Evolutionary conservation across 1,139 yeast species (phyloP).

Genomic region (Yamadazyma diddensiae): DNA sequence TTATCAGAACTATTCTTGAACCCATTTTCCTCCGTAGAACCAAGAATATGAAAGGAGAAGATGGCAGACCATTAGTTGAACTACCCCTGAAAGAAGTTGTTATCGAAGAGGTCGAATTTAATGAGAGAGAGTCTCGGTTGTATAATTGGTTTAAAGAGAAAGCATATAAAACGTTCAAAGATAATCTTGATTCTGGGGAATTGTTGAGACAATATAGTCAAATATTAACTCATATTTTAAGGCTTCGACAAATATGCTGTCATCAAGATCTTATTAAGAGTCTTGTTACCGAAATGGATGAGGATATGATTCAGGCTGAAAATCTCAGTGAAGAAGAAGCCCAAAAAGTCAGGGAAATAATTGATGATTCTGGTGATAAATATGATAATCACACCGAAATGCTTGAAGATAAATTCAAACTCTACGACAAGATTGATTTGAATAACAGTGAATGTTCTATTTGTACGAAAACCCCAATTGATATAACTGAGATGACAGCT

Average conservation of each 20-base stretch:
- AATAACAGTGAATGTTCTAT: conserved; percentile 76
- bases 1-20: conserved; percentile 79
- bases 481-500: conserved; percentile 52
- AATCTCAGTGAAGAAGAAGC: conserved; percentile 18
- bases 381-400: conserved; percentile 33
- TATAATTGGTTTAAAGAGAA: conserved; percentile 69
- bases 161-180: conserved; percentile 66
- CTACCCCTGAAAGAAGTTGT: conserved; percentile 75
- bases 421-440: conserved; percentile 22
- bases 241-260: conserved; percentile 87
- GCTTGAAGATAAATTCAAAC: conserved; percentile 25
- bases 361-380: conserved; percentile 23
- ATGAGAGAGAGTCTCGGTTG: conserved; percentile 60
- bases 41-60: conserved; percentile 71
- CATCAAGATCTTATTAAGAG: conserved; percentile 65
- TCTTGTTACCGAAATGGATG: conserved; percentile 35
- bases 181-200: conserved; percentile 64
- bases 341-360: conserved; percentile 17
- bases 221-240: conserved; percentile 75
- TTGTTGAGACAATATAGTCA: conserved; percentile 73
- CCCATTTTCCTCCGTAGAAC: conserved; percentile 85
- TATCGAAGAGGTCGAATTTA: conserved; percentile 65
- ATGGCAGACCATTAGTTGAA: conserved; percentile 74
- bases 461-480: conserved; percentile 68
- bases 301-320: conserved; percentile 23